Evolutionary conservation across 257 asterid genomes (phyloP), one percentile per base, ranked within the genome.

Genomic region (Solanum neorickii): DNA sequence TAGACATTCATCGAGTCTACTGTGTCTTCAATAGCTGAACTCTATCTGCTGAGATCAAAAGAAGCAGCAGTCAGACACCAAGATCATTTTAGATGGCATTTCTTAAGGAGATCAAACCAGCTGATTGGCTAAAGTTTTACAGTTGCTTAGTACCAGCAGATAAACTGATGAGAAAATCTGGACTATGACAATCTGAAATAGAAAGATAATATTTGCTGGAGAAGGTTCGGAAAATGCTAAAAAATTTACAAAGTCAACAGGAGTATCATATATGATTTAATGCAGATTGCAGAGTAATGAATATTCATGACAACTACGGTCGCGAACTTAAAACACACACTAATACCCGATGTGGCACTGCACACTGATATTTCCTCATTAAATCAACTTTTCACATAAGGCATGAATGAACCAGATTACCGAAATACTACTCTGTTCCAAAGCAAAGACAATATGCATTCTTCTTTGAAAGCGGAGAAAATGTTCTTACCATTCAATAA

Each of bases 401-500:
- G 65, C 25, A 15, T 13, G 65, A 44, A 77, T 8, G 65, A 77
- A 77, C 0, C n/a, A 77, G 12, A 44, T 77, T 44, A 77, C 41
- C 11, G 25, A 23, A 77, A 44, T 44, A 44, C 65, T 77, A 77
- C 23, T 76, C 35, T 46, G 46, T 77, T 44, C 62, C n/a, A 42
- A 77, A 77, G 62, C 33, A 44, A 77, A 0, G n/a, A 77, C 39
- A 25, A 1, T 15, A 46, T 44, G 39, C 65, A 77, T 77, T 77
- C 25, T 35, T 62, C 77, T 84, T 27, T 68, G 37, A 13, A 42
- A 39, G 49, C 87, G 39, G 42, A 80, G 86, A 56, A 90, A 83
- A 9, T 37, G 72, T 21, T 83, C 96, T 92, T 91, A 97, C 99
- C 93, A 90, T 95, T 97, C 99, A 37, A 95, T 91, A 76, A 97